Evolutionary conservation across 2,329 filamentous ascomycete genomes (phyloP), one percentile per base, ranked within the genome.

Genomic region (Beauveria varroae): DNA sequence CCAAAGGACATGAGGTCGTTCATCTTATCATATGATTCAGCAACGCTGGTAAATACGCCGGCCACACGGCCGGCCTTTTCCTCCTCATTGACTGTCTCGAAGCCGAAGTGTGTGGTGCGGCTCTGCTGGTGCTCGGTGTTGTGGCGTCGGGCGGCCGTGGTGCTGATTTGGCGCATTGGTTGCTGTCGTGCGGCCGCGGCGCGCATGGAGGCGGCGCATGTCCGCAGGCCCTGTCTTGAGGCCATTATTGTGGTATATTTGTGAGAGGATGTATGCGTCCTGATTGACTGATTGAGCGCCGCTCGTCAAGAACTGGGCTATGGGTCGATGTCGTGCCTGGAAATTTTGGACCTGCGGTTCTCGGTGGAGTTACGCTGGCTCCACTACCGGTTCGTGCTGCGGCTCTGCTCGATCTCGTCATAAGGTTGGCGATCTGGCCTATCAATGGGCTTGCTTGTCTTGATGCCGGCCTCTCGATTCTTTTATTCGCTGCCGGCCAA

Each of bases 1-100:
- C 95, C 95, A 53, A 99, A 85, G 8, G 95, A 98, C 95, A 99
- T 99, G 67, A 98, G 83, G 74, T 99, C 95, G 78, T 99, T 99
- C 95, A 99, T 99, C 64, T 88, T 89, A 75, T 99, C 95, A 77
- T 99, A 99, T 20, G 89, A 91, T 65, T 90, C 87, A 67, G 95
- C 95, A 46, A 99, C 95, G 67, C 89, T 97, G 74, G 91, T 93
- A 79, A 99, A 99, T 62, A 99, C 95, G 47, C 85, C 86, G 63
- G 89, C 89, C 46, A 97, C 93, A 81, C 78, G 74, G 66, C 80
- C 70, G 50, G 77, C 78, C 76, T 97, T 97, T 73, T 95, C 81
- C 10, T 85, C 80, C 72, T 96, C 90, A 18, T 89, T 85, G 46
- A 97, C 82, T 47, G 90, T 93, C 76, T 93, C 84, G 73, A 91